Percentiles rank a stretch among this genome's conserved stretches.
These are phyloP conservation scores for Hylodesmum podocarpum DNA, from an alignment of 306 rosid species.

Conservation along the genomic window DNA sequence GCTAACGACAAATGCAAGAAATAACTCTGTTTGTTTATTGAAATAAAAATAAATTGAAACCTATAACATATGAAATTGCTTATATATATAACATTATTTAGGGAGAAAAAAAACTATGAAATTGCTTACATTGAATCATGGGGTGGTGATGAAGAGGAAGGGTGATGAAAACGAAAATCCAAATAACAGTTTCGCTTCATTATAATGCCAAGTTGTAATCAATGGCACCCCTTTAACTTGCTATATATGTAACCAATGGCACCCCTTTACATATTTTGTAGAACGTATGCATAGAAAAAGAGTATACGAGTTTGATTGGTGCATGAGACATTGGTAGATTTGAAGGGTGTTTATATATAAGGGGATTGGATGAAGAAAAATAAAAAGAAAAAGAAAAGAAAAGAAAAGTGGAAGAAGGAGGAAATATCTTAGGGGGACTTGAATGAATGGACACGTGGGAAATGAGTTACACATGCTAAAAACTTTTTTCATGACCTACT, in stretches of 20 bases:
- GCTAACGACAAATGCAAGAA: not conserved
- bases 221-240: not conserved
- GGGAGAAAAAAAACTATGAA: too few species aligned
- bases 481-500: not conserved
- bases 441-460: conserved; percentile 32
- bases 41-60: not conserved
- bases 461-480: conserved; percentile 42
- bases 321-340: not conserved
- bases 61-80: not conserved
- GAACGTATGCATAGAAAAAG: not conserved
- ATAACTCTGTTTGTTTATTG: not conserved
- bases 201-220: not conserved
- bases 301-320: not conserved
- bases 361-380: conserved; percentile 3
- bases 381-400: not conserved
- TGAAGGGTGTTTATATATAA: conserved; percentile 28
- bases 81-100: not conserved
- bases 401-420: not conserved
- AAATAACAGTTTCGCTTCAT: conserved; percentile 35
- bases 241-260: not conserved
- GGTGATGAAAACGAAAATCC: not conserved
- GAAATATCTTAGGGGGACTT: not conserved
- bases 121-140: conserved; percentile 33
- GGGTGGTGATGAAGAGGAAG: not conserved
- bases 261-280: not conserved